Evolutionary conservation across 805 yeast genomes (phyloP), one percentile per base, ranked within the genome.

Genomic region (Teunomyces kruisii): DNA sequence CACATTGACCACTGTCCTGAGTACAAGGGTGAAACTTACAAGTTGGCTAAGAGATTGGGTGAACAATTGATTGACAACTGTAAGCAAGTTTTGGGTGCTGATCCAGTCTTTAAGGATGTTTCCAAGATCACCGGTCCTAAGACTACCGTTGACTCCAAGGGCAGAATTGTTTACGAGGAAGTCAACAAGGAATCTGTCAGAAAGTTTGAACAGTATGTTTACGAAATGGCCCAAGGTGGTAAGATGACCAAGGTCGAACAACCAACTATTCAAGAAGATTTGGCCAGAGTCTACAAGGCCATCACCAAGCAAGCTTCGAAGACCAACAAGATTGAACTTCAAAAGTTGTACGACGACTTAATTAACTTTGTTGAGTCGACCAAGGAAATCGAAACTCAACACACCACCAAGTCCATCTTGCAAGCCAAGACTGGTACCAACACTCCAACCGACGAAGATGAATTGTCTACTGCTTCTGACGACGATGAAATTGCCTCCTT

Each of bases 191-290:
- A 91, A 40, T 81, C 92, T 50, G 95, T 91, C 52, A 84, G 97
- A 71, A 94, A 94, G 67, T 79, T 94, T 52, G 97, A 94, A 72
- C 92, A 91, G 66, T 94, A 94, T 66, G 97, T 94, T 54, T 80
- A 83, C 63, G 96, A 88, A 69, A 91, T 94, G 97, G 96, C 98
- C 43, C 84, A 81, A 61, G 99, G 99, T 71, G 91, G 96, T 57
- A 83, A 82, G 54, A 70, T 88, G 61, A 88, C 97, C 48, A 82
- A 76, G 56, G 74, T 72, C 48, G 65, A 70, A 38, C 85, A 87
- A 61, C 88, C 92, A 56, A 76, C 92, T 29, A 83, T 88, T 59
- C 84, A 87, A 65, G 92, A 89, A 64, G 96, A 90, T 68, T 78
- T 89, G 64, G 79, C 89, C 33, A 80, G 83, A 60, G 86, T 89